Conservation (phyloP, 306 rosid genomes). For the Carpinus fangiana region DNA sequence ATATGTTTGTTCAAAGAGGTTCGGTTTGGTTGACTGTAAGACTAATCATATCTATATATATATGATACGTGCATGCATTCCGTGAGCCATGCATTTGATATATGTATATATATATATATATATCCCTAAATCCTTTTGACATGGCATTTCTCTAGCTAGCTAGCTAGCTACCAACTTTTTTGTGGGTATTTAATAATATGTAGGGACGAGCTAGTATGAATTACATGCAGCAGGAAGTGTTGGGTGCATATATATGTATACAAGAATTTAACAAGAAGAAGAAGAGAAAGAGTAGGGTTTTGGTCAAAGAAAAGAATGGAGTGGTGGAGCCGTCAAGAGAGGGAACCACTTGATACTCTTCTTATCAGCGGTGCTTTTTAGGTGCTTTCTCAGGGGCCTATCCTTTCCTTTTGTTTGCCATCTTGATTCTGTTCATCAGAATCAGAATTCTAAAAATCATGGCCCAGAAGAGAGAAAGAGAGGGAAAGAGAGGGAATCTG, state of each 20-base stretch:
- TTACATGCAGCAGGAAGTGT: not conserved
- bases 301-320: conserved; percentile 49
- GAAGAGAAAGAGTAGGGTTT: conserved; percentile 18
- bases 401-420: conserved; percentile 41
- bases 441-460: conserved; percentile 26
- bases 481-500: conserved; percentile 28
- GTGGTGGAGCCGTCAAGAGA: conserved; percentile 48
- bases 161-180: too few species aligned
- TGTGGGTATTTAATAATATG: too few species aligned
- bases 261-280: conserved; percentile 26
- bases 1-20: conserved; percentile 12
- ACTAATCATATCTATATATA: not conserved
- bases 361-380: conserved; percentile 58
- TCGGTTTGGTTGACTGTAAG: conserved; percentile 27
- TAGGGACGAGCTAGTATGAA: conserved; percentile 19
- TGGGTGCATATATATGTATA: not conserved
- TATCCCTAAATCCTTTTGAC: not conserved
- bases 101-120: not conserved
- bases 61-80: conserved; percentile 12
- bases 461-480: conserved; percentile 16
- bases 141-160: too few species aligned
- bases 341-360: conserved; percentile 47
- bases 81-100: conserved; percentile 41
- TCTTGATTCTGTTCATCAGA: conserved; percentile 35
- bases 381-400: conserved; percentile 46